A percentile compares a stretch with the other conserved stretches of the same genome.
These are phyloP conservation scores for Pyrenophora teres DNA, from an alignment of 2,329 filamentous ascomycete genomes.

Conservation along the genomic window DNA sequence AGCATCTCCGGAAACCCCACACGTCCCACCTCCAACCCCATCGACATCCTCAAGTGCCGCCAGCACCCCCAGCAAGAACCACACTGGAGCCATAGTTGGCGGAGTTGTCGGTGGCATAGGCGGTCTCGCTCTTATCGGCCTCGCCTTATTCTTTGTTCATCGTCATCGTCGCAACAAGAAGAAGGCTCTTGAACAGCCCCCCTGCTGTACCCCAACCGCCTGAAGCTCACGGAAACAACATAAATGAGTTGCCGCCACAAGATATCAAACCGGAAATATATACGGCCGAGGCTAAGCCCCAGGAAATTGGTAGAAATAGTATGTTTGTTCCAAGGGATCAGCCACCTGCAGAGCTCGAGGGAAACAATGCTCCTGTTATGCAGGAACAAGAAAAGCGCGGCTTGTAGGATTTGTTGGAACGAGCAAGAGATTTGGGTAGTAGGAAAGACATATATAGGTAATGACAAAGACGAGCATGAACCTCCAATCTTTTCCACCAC, in stretches of 20 bases:
- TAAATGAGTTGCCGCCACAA: background rate
- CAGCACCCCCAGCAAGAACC: background rate
- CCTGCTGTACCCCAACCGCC: background rate
- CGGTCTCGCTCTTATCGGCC: slow-evolving; percentile 1
- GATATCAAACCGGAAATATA: background rate
- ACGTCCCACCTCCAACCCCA: background rate
- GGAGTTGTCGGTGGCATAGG: slow-evolving; percentile 2
- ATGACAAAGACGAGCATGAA: too few species aligned
- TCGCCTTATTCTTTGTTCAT: background rate
- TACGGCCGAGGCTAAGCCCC: background rate
- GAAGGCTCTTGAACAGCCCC: background rate
- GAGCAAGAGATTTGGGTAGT: too few species aligned
- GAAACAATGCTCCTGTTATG: too few species aligned
- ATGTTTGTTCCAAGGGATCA: background rate
- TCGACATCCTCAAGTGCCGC: background rate
- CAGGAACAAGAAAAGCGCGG: too few species aligned
- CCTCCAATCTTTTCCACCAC: too few species aligned
- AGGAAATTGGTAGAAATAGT: background rate
- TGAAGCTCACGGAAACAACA: background rate
- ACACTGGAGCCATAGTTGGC: slow-evolving; percentile 6
- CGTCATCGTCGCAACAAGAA: background rate
- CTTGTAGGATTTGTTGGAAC: too few species aligned
- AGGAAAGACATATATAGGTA: too few species aligned
- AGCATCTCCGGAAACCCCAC: background rate
- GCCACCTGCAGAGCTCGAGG: too few species aligned